A percentile compares a stretch with the other conserved stretches of the same genome.
Conservation (phyloP, 257 asterid genomes). For the Asclepias syriaca region DNA sequence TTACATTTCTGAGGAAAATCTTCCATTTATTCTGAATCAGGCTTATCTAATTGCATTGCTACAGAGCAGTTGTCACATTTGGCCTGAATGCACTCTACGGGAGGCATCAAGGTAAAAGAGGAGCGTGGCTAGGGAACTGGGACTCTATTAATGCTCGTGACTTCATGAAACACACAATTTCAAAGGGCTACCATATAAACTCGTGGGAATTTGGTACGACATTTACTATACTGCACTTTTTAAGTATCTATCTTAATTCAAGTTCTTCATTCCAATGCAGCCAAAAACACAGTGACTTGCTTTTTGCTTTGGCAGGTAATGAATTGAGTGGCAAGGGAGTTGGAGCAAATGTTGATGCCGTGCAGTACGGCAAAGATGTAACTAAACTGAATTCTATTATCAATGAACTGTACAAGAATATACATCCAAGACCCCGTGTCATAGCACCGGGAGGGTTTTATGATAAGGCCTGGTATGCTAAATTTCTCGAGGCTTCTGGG, state of each 20-base stretch:
- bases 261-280: background rate
- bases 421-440: constrained; percentile 40
- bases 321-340: constrained; percentile 84
- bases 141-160: constrained; percentile 62
- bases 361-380: constrained; percentile 71
- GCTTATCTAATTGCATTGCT: constrained; percentile 9
- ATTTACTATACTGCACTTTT: constrained; percentile 1
- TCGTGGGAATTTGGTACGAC: constrained; percentile 94
- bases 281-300: constrained; percentile 11
- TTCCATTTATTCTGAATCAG: background rate
- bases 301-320: constrained; percentile 51
- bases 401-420: constrained; percentile 37
- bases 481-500: constrained; percentile 68
- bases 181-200: constrained; percentile 62
- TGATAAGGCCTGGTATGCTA: constrained; percentile 68
- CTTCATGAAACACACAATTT: constrained; percentile 62
- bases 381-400: constrained; percentile 43
- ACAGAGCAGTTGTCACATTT: constrained; percentile 71
- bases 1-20: background rate
- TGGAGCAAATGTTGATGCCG: constrained; percentile 72
- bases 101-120: constrained; percentile 40
- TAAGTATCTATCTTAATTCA: constrained; percentile 6
- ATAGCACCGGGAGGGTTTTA: constrained; percentile 95
- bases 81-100: constrained; percentile 92
- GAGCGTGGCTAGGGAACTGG: constrained; percentile 80